Evolutionary conservation across 192 early-diverging fungal genomes (phyloP), one percentile per base, ranked within the genome.

Genomic region (Podila horticola): DNA sequence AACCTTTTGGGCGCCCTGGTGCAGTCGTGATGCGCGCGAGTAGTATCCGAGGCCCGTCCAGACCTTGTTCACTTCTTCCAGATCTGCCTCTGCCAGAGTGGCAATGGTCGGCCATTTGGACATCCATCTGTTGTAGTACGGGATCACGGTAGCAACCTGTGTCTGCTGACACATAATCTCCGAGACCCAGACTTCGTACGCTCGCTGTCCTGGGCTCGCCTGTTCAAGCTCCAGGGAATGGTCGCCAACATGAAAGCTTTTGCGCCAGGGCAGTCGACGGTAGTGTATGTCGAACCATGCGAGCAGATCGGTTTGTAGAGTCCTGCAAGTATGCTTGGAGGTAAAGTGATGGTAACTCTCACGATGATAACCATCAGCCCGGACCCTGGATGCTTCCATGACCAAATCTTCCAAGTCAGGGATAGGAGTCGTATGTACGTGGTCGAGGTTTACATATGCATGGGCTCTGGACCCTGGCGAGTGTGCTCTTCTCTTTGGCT

Each of bases 121-220:
- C 83, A 94, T 91, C 93, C 93, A 94, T 1, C 76, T 88, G 52
- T 86, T 75, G 66, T 90, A 94, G 69, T 93, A 95, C 2, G 83
- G 84, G 8, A 90, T 90, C 2, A 93, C 92, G 7, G 92, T 94
- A 4, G 84, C 86, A 13, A 94, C 92, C 66, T 93, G 92, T 0
- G 94, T 95, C 75, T 91, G 94, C 71, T 95, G 94, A n/a, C 91
- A 76, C 94, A 95, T 95, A 33, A 95, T 90, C 79, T 95, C 94
- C n/a, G 85, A 87, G 5, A 95, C 89, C 94, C 94, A 95, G 2
- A 94, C 92, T 74, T 90, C 88, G 72, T 93, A 92, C 2, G 89
- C 89, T 4, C 88, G 83, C 69, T 91, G 88, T 3, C 74, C 88
- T 34, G 79, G 74, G 13, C n/a, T 51, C 10, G 48, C 60, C 41